Conservation (phyloP, 768 basidiomycete genomes). For the Tylopilus rubrobrunneus region DNA sequence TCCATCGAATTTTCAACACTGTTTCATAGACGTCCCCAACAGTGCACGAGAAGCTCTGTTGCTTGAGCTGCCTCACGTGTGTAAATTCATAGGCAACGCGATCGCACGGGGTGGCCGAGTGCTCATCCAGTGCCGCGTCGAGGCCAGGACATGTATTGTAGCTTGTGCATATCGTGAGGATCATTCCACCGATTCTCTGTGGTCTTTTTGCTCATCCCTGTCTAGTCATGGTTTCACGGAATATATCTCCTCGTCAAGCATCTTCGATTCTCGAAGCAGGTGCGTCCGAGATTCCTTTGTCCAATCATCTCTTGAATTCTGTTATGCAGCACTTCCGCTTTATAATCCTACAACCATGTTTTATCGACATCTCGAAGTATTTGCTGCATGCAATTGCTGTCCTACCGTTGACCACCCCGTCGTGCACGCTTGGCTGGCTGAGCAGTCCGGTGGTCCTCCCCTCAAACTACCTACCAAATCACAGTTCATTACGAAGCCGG, state of each 20-base stretch:
- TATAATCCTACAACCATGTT: slow-evolving; percentile 49
- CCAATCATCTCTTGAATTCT: neutral
- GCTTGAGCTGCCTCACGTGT: slow-evolving; percentile 43
- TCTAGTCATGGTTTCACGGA: slow-evolving; percentile 46
- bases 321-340: slow-evolving; percentile 44
- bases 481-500: slow-evolving; percentile 7
- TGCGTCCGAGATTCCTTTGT: slow-evolving; percentile 14
- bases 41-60: slow-evolving; percentile 39
- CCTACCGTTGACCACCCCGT: slow-evolving; percentile 40
- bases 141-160: slow-evolving; percentile 50
- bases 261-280: slow-evolving; percentile 41
- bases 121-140: slow-evolving; percentile 52
- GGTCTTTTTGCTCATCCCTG: slow-evolving; percentile 1
- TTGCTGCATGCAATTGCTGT: slow-evolving; percentile 37
- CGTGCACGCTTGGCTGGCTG: slow-evolving; percentile 37
- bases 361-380: slow-evolving; percentile 44
- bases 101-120: slow-evolving; percentile 41
- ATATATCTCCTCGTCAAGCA: slow-evolving; percentile 38
- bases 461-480: slow-evolving; percentile 12
- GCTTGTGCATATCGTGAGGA: slow-evolving; percentile 51
- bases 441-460: slow-evolving; percentile 21
- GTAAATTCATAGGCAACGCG: slow-evolving; percentile 43
- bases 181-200: neutral
- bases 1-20: slow-evolving; percentile 33
- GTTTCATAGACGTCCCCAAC: slow-evolving; percentile 41